A percentile compares a stretch with the other conserved stretches of the same genome.
Evolutionary conservation across 441 rosid genomes (phyloP).

Genomic region (Populus hybrid): DNA sequence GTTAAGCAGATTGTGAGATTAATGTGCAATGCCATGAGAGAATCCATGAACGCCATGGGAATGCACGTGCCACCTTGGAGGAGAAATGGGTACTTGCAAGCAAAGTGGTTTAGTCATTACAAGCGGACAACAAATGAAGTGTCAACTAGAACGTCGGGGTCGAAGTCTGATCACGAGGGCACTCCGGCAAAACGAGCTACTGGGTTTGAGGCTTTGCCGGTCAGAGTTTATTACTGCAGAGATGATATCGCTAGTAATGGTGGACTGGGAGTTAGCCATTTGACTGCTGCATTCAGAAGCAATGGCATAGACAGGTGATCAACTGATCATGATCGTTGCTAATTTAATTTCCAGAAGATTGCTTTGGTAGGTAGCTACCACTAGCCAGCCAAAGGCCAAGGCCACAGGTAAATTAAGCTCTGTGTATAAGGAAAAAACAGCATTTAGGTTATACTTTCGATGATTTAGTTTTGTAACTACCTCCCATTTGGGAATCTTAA

Average conservation of each 20-base stretch:
- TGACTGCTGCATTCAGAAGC: slow-evolving; percentile 31
- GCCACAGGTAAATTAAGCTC: no score
- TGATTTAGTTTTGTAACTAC: no score
- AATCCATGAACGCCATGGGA: slow-evolving; percentile 45
- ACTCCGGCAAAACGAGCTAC: slow-evolving; percentile 6
- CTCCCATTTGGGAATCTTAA: no score
- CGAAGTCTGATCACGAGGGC: background rate
- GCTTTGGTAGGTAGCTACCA: no score
- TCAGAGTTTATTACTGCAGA: slow-evolving; percentile 17
- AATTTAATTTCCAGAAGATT: no score
- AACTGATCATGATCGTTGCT: background rate
- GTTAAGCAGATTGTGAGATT: slow-evolving; percentile 53
- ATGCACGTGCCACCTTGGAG: slow-evolving; percentile 79
- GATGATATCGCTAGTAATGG: slow-evolving; percentile 12
- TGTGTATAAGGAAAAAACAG: no score
- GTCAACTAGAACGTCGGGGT: background rate
- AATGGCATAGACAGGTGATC: background rate
- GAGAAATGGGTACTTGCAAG: slow-evolving; percentile 63
- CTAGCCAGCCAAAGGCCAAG: no score
- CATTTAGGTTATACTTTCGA: no score
- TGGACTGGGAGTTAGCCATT: slow-evolving; percentile 29
- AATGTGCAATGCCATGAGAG: slow-evolving; percentile 55
- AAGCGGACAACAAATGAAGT: slow-evolving; percentile 51
- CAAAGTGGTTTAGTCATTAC: slow-evolving; percentile 74
- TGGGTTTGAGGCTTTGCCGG: slow-evolving; percentile 29